Evolutionary conservation across 2,329 filamentous ascomycete species (phyloP).

Genomic region (Phialophora chinensis): DNA sequence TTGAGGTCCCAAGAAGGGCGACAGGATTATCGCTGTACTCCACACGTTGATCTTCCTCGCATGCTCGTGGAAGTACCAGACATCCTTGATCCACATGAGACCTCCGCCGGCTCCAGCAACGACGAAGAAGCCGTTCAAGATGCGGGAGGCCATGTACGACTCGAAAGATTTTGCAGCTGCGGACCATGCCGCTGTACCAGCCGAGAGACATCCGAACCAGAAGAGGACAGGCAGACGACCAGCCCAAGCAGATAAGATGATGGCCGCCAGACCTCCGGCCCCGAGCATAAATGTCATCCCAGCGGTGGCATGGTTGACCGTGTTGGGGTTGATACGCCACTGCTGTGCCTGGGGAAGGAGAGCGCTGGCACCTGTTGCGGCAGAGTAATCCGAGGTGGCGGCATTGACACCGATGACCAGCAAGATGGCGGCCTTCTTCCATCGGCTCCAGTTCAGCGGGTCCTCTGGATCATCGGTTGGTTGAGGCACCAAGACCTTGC

Average conservation of each 20-base stretch:
- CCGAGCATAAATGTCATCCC: conserved; percentile 57
- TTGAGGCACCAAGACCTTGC: conserved; percentile 61
- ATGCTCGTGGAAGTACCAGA: conserved; percentile 66
- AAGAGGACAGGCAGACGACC: conserved; percentile 54
- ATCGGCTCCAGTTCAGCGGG: conserved; percentile 60
- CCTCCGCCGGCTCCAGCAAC: conserved; percentile 49
- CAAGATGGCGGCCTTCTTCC: conserved; percentile 58
- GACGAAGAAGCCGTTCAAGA: conserved; percentile 57
- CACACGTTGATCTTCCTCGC: conserved; percentile 47
- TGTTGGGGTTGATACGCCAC: conserved; percentile 57
- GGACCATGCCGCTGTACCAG: conserved; percentile 49
- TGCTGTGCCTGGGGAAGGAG: conserved; percentile 53
- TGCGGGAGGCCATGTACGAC: conserved; percentile 58
- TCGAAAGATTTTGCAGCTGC: conserved; percentile 53
- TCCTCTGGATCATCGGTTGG: conserved; percentile 59
- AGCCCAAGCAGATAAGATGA: conserved; percentile 52
- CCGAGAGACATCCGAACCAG: conserved; percentile 42
- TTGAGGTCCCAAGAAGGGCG: conserved; percentile 49
- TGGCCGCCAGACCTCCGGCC: conserved; percentile 49
- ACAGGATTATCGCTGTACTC: conserved; percentile 48
- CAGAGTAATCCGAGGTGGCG: conserved; percentile 59
- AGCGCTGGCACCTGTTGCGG: conserved; percentile 53
- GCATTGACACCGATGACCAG: conserved; percentile 56
- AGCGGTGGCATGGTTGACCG: conserved; percentile 59
- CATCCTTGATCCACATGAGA: conserved; percentile 62